Conservation (phyloP, 2,329 filamentous ascomycete genomes). For the Aspergillus tamarii region DNA sequence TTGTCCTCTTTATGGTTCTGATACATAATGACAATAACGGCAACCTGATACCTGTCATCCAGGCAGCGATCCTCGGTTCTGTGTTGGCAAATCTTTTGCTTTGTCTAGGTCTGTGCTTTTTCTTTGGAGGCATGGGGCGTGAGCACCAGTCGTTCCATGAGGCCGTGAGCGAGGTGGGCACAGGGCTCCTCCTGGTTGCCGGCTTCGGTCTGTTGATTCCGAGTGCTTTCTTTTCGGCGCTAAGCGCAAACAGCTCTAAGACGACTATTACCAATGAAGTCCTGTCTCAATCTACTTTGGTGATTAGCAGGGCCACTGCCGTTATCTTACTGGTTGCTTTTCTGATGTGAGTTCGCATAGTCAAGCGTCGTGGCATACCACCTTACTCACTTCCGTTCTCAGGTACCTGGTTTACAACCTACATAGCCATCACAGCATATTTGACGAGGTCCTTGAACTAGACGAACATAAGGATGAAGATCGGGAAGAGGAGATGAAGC, state of each 20-base stretch:
- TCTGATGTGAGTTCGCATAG: conserved; percentile 53
- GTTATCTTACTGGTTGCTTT: conserved; percentile 73
- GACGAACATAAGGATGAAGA: conserved; percentile 72
- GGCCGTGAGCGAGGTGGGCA: conserved; percentile 77
- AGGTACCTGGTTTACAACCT: conserved; percentile 71
- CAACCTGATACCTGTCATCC: conserved; percentile 67
- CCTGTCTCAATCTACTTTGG: conserved; percentile 58
- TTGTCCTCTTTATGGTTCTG: conserved; percentile 80
- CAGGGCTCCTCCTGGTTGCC: conserved; percentile 75
- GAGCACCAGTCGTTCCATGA: conserved; percentile 72
- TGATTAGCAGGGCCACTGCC: conserved; percentile 71
- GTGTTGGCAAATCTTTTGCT: conserved; percentile 81
- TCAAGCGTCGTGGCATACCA: not conserved
- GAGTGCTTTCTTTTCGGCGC: conserved; percentile 50
- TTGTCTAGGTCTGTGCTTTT: conserved; percentile 79
- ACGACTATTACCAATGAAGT: conserved; percentile 38
- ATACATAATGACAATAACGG: conserved; percentile 57
- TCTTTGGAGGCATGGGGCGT: conserved; percentile 70
- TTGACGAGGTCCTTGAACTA: conserved; percentile 70
- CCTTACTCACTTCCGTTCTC: conserved; percentile 5
- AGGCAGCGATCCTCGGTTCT: conserved; percentile 81
- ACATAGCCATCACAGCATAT: conserved; percentile 76
- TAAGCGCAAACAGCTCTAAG: conserved; percentile 48
- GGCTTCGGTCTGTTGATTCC: conserved; percentile 57
- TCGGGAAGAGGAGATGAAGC: conserved; percentile 60